These are phyloP conservation scores for Cordyceps fumosorosea DNA, from an alignment of 2,329 filamentous ascomycete genomes.

Conservation along the genomic window DNA sequence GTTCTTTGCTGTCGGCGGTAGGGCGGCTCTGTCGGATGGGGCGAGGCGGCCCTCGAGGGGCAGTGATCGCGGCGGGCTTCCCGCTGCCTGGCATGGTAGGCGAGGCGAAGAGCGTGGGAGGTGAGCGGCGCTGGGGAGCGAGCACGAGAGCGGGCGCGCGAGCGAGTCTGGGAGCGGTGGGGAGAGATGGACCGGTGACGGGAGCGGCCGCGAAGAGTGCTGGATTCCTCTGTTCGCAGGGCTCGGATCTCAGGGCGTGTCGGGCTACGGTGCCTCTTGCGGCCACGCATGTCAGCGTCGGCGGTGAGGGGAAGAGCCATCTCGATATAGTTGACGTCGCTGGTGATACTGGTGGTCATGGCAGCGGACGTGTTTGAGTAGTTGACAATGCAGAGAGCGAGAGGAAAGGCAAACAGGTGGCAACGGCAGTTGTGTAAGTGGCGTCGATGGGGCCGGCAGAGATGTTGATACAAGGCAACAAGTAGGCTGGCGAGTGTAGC, in stretches of 20 bases:
- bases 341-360: constrained; percentile 2
- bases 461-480: background rate
- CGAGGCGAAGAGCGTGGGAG: constrained; percentile 36
- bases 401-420: background rate
- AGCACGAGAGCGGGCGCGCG: constrained; percentile 26
- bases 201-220: constrained; percentile 36
- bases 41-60: constrained; percentile 32
- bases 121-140: constrained; percentile 28
- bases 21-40: constrained; percentile 24
- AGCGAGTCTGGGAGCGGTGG: constrained; percentile 21
- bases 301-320: background rate
- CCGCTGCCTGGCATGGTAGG: constrained; percentile 32
- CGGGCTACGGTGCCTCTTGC: constrained; percentile 34
- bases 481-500: background rate
- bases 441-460: background rate
- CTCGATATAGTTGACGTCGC: constrained; percentile 9
- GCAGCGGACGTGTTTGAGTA: background rate
- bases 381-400: background rate
- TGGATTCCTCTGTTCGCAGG: constrained; percentile 33
- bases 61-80: constrained; percentile 38
- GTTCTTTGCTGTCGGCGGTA: constrained; percentile 31
- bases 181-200: constrained; percentile 34
- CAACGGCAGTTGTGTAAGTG: constrained; percentile 6
- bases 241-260: constrained; percentile 26
- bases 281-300: constrained; percentile 25